Evolutionary conservation across 805 yeast genomes (phyloP).

Genomic region (Starmerella etchellsii): DNA sequence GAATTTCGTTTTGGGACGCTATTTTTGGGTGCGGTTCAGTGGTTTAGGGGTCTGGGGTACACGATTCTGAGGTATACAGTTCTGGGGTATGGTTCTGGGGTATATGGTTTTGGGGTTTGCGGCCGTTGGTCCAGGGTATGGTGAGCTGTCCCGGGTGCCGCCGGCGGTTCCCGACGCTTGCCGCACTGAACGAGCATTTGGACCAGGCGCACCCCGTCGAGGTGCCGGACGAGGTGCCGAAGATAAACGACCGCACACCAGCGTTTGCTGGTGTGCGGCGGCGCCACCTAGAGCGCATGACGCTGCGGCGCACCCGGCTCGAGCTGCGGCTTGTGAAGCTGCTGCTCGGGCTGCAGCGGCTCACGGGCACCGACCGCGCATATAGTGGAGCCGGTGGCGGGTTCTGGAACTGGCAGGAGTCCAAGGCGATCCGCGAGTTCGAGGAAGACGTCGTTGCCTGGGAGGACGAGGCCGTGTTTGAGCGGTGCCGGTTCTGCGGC

Average conservation of each 20-base stretch:
- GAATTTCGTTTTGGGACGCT: too few relatives aligned
- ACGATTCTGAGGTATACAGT: too few relatives aligned
- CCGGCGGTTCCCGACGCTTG: conserved; percentile 21
- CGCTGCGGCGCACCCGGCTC: conserved; percentile 42
- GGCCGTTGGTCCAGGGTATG: too few relatives aligned
- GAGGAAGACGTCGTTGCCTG: conserved; percentile 48
- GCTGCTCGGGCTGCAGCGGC: conserved; percentile 19
- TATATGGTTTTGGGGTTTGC: too few relatives aligned
- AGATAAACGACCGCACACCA: conserved; percentile 33
- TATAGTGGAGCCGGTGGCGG: conserved; percentile 12
- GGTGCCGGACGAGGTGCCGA: neutral
- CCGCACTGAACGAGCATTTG: conserved; percentile 52
- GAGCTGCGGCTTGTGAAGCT: conserved; percentile 42
- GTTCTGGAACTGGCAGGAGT: conserved; percentile 24
- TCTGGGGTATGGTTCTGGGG: too few relatives aligned
- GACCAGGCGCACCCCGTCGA: conserved; percentile 46
- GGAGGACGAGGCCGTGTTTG: conserved; percentile 41
- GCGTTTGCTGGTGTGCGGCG: conserved; percentile 35
- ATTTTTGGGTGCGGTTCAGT: too few relatives aligned
- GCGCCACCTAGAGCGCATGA: conserved; percentile 34
- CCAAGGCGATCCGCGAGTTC: conserved; percentile 26
- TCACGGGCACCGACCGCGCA: conserved; percentile 5
- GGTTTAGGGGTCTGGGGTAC: too few relatives aligned
- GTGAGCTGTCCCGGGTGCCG: conserved; percentile 48
- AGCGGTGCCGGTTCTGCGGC: conserved; percentile 53